Base-by-base conservation (phyloP, 345 rosid species). In the Citrus reticulata region DNA sequence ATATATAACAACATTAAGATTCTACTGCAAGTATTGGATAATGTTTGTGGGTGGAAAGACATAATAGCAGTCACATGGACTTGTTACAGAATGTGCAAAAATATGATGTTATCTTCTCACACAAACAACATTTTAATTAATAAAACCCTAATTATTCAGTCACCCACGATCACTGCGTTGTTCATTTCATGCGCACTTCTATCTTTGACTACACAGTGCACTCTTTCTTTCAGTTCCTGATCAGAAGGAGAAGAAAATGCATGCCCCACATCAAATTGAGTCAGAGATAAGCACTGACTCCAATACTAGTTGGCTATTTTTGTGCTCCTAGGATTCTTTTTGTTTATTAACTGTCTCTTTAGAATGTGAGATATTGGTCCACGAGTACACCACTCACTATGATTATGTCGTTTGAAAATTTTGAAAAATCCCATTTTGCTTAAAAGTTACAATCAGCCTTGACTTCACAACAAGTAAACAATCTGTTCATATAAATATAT, bases 41-140 rank as follows among this genome's bases (percentile, higher is more conserved):
- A 59, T 60, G 19, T 42, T 22, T 46, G 64, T 46, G 70, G 54
- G 70, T 49, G 68, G 32, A 70, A 77, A 49, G 63, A 14, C 24
- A 80, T 77, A 32, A 83, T 77, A 65, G 42, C 68, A 73, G 77
- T 74, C 87, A 82, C 87, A 77, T 82, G 87, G 84, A 70, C 34
- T 63, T 77, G 80, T 73, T 68, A 17, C 11, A 32, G 42, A 64
- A 64, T 72, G 49, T 46, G 61, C 51, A 11, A 29, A 73, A 29
- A 54, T 27, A 76, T 79, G 79, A 79, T 77, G 81, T 42, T 81
- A 51, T 58, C 87, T 79, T 81, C 68, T n/a, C 54, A 40, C 76
- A 73, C 81, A 82, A 80, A 69, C 85, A 77, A 79, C 80, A 61
- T 68, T 68, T 64, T 46, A 46, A 11, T 75, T 76, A 65, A 68